Base-by-base conservation (phyloP, 768 basidiomycete genomes). In the Tylopilus subfusipes region DNA sequence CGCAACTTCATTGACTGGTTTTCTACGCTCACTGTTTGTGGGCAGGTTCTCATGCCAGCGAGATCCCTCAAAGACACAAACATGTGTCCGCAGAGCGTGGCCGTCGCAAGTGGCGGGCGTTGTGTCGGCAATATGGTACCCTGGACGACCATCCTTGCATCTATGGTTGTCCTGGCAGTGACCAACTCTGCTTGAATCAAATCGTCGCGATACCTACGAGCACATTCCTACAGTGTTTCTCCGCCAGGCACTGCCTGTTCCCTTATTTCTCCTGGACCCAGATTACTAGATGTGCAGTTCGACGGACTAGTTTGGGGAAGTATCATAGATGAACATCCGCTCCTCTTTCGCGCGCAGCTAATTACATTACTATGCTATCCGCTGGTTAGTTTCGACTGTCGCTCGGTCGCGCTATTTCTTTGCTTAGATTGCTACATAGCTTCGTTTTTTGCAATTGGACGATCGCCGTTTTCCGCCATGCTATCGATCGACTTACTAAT, bases 21-120 rank as follows among this genome's bases (percentile, higher is more conserved):
- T 5, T 24, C 13, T 39, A n/a, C 2, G 30, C 25, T 22, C 19
- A 50, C 29, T 30, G 5, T 39, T 33, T 40, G 27, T 38, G 40
- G 10, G 33, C 54, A 76, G 68, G 71, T 77, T 8, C 65, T 76
- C 47, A 63, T 75, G 61, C 69, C 76, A 7, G 59, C 59, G 22
- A 57, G 58, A 2, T 64, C 68, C 19, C 62, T 76, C 19, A 18
- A 47, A 27, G 51, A 54, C 30, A 55, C 67, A 2, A 49, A 43
- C 10, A 11, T 69, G 11, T 69, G 68, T 48, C 60, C 59, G 4
- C 56, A 58, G 24, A 63, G 42, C 22, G 31, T 10, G 14, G 31
- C 50, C 30, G 16, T 59, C 21, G 58, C 55, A 27, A 44, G 48
- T 25, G 34, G 54, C 18, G 31, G 24, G n/a, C 44, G 21, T 10